phyloP scores from a whole-genome alignment of 169 alveolate genomes.

The Eimeria maxima region DNA sequence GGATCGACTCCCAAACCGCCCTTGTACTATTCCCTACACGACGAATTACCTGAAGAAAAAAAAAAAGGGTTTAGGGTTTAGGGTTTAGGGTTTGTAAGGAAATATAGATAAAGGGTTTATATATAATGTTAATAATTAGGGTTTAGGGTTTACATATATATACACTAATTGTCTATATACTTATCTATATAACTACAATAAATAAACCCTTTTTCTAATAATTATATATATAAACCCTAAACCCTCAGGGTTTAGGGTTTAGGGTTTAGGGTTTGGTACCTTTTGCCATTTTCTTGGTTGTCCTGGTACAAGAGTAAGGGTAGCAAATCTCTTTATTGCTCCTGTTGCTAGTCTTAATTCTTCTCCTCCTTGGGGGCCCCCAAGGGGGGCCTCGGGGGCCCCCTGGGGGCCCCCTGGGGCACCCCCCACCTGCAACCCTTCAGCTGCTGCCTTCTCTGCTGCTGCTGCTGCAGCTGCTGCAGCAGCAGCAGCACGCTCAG shows the following conservation, averaged over 20 bases:
- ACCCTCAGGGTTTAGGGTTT: slow-evolving; percentile 8
- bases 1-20: slow-evolving; percentile 53
- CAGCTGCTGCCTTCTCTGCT: no score
- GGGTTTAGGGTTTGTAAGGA: neutral
- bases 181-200: neutral
- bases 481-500: no score
- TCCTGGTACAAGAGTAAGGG: slow-evolving; percentile 36
- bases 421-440: no score
- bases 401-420: no score
- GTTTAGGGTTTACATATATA: neutral
- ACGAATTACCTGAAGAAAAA: slow-evolving; percentile 4
- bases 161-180: neutral
- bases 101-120: neutral
- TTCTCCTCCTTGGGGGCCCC: no score
- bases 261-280: neutral
- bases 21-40: slow-evolving; percentile 47
- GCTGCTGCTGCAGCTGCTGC: no score
- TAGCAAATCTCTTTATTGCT: slow-evolving; percentile 49
- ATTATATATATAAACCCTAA: neutral
- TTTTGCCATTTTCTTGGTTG: slow-evolving; percentile 53
- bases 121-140: no score
- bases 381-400: no score
- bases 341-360: slow-evolving; percentile 29
- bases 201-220: neutral
- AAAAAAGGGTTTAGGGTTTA: slow-evolving; percentile 11